Percentiles rank a stretch among this genome's conserved stretches.
These are phyloP conservation scores for Aspergillus sojae DNA, from an alignment of 2,329 filamentous ascomycete species.

Conservation along the genomic window DNA sequence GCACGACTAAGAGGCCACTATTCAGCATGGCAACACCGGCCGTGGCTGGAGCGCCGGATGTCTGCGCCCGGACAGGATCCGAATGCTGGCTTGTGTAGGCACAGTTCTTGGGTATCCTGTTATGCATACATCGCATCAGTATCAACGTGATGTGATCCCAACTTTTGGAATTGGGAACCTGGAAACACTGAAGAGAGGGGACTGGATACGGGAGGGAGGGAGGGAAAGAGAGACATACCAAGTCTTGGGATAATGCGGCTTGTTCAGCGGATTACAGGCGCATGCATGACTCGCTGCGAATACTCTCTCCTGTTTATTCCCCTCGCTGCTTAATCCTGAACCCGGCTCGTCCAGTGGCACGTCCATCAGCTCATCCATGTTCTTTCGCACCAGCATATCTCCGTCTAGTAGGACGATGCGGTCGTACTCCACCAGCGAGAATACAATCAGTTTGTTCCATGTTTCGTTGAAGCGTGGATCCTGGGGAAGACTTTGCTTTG, in stretches of 20 bases:
- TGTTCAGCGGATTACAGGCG: constrained; percentile 25
- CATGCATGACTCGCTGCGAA: constrained; percentile 51
- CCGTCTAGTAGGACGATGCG: constrained; percentile 83
- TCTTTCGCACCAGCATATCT: constrained; percentile 80
- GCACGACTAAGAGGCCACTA: constrained; percentile 64
- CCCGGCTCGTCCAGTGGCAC: constrained; percentile 63
- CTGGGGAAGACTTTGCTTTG: constrained; percentile 67
- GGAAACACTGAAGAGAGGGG: not conserved
- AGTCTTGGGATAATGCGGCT: constrained; percentile 22
- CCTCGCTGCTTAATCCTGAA: constrained; percentile 34
- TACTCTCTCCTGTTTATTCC: constrained; percentile 59
- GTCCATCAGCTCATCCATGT: constrained; percentile 95
- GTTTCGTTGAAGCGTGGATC: constrained; percentile 87
- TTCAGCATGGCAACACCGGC: constrained; percentile 62
- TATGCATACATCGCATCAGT: not conserved
- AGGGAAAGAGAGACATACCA: constrained; percentile 56
- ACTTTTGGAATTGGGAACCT: not conserved
- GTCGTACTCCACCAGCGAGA: constrained; percentile 74
- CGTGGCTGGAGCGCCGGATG: constrained; percentile 50
- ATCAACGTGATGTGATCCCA: not conserved
- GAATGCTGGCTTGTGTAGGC: constrained; percentile 62
- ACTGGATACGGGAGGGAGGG: not conserved
- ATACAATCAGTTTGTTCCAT: constrained; percentile 84
- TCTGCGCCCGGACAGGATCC: constrained; percentile 27
- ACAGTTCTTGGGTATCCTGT: constrained; percentile 58